Evolutionary conservation across 2,329 filamentous ascomycete species (phyloP).

Genomic region (Colletotrichum simmondsii): DNA sequence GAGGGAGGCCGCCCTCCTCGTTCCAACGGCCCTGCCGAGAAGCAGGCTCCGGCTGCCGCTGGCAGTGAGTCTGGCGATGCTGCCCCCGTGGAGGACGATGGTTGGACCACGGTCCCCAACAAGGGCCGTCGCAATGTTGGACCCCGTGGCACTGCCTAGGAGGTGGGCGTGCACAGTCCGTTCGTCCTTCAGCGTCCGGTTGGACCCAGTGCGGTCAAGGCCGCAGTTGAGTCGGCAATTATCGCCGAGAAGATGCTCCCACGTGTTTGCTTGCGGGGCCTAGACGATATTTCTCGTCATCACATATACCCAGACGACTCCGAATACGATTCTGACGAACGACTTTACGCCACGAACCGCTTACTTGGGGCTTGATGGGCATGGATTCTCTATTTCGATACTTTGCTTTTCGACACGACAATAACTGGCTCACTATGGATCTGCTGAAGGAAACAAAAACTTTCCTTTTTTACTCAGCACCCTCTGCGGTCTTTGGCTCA

Average conservation of each 20-base stretch:
- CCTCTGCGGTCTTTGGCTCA: slow-evolving; percentile 27
- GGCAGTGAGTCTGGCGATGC: slow-evolving; percentile 42
- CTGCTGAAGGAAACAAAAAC: slow-evolving; percentile 21
- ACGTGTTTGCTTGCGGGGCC: slow-evolving; percentile 21
- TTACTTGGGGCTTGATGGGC: slow-evolving; percentile 29
- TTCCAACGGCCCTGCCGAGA: slow-evolving; percentile 55
- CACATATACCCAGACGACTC: slow-evolving; percentile 34
- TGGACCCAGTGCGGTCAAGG: slow-evolving; percentile 20
- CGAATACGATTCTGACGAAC: slow-evolving; percentile 35
- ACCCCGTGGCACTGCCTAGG: slow-evolving; percentile 30
- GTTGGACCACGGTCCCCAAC: slow-evolving; percentile 69
- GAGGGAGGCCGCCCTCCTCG: slow-evolving; percentile 59
- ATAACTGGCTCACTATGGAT: slow-evolving; percentile 19
- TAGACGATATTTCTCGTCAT: slow-evolving; percentile 33
- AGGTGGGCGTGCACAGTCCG: slow-evolving; percentile 20
- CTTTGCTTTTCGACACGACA: slow-evolving; percentile 23
- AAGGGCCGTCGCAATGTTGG: slow-evolving; percentile 36
- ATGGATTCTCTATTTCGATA: slow-evolving; percentile 23
- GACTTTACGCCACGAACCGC: slow-evolving; percentile 34
- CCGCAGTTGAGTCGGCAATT: slow-evolving; percentile 22
- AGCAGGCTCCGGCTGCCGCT: slow-evolving; percentile 49
- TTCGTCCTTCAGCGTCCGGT: slow-evolving; percentile 29
- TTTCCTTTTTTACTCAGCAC: slow-evolving; percentile 24
- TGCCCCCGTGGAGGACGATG: slow-evolving; percentile 64
- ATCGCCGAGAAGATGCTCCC: slow-evolving; percentile 30